Conservation (phyloP, 495 filamentous ascomycete genomes). For the Aspergillus ostianus region DNA sequence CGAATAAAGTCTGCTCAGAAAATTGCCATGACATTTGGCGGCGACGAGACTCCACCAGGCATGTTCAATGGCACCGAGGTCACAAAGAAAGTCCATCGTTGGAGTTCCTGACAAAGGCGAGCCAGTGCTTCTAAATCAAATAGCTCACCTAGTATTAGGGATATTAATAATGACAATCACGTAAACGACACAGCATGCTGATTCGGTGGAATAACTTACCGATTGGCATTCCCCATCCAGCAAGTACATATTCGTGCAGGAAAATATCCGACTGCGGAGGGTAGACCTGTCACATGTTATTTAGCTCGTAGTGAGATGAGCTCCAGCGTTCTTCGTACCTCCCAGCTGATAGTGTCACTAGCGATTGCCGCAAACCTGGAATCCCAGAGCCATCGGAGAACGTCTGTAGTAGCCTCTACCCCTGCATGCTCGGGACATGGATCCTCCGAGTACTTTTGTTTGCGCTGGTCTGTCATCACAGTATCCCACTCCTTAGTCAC, state of each 20-base stretch:
- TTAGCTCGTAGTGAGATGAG: not conserved
- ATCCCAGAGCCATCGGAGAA: slow-evolving; percentile 48
- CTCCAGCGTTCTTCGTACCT: slow-evolving; percentile 24
- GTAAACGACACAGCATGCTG: too few relatives aligned
- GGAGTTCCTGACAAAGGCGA: slow-evolving; percentile 38
- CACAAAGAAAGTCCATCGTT: slow-evolving; percentile 55
- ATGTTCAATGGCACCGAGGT: slow-evolving; percentile 53
- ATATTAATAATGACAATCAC: slow-evolving; percentile 11
- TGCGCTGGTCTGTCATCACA: slow-evolving; percentile 36
- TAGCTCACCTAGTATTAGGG: slow-evolving; percentile 38
- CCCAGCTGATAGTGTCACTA: slow-evolving; percentile 48
- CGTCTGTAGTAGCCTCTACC: slow-evolving; percentile 40
- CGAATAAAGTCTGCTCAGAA: too few relatives aligned
- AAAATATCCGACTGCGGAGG: slow-evolving; percentile 34
- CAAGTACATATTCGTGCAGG: slow-evolving; percentile 53
- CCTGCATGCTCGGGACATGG: slow-evolving; percentile 35
- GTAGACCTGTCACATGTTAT: slow-evolving; percentile 26
- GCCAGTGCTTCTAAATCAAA: slow-evolving; percentile 54
- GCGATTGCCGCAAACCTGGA: slow-evolving; percentile 50
- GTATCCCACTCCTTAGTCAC: slow-evolving; percentile 42
- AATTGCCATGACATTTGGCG: slow-evolving; percentile 48
- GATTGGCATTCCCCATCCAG: slow-evolving; percentile 57
- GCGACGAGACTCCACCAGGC: slow-evolving; percentile 50
- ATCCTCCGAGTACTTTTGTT: slow-evolving; percentile 28
- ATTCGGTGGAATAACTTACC: slow-evolving; percentile 34